These are phyloP conservation scores for Monilinia fructigena DNA, from an alignment of 2,329 filamentous ascomycete species.

Conservation along the genomic window DNA sequence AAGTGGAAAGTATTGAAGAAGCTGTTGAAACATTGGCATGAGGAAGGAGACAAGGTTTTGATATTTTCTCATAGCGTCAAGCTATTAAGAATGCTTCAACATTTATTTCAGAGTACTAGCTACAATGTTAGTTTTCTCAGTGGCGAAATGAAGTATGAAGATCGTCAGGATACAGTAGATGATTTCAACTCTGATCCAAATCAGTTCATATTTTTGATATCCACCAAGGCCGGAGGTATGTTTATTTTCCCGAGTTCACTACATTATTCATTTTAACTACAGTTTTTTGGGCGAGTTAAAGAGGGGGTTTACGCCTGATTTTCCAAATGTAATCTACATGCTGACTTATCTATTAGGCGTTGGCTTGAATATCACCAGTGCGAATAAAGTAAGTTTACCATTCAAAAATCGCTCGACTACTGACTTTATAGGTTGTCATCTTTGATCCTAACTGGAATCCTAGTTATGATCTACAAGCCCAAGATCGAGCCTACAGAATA, in stretches of 20 bases:
- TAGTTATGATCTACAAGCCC: constrained; percentile 88
- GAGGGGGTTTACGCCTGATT: too few relatives aligned
- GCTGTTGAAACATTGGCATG: constrained; percentile 84
- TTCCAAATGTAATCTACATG: background rate
- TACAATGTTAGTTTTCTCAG: constrained; percentile 93
- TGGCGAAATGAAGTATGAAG: constrained; percentile 77
- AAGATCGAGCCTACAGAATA: constrained; percentile 94
- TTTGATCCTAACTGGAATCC: constrained; percentile 99
- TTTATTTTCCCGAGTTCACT: background rate
- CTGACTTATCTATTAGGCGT: constrained; percentile 51
- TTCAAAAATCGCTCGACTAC: background rate
- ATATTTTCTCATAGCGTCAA: constrained; percentile 93
- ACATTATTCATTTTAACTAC: background rate
- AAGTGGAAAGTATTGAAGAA: constrained; percentile 94
- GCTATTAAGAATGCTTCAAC: constrained; percentile 77
- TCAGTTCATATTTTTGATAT: constrained; percentile 95
- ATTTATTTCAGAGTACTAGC: constrained; percentile 81
- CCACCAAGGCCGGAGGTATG: constrained; percentile 76
- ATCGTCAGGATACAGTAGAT: constrained; percentile 78
- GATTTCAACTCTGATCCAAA: constrained; percentile 85
- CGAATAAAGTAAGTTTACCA: constrained; percentile 72
- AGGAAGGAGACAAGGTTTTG: constrained; percentile 87
- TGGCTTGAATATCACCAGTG: constrained; percentile 92
- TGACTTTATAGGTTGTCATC: constrained; percentile 56
- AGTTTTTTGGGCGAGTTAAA: background rate